phyloP scores from a whole-genome alignment of 1,284 basidiomycete species.

The Fomitopsis betulina region DNA sequence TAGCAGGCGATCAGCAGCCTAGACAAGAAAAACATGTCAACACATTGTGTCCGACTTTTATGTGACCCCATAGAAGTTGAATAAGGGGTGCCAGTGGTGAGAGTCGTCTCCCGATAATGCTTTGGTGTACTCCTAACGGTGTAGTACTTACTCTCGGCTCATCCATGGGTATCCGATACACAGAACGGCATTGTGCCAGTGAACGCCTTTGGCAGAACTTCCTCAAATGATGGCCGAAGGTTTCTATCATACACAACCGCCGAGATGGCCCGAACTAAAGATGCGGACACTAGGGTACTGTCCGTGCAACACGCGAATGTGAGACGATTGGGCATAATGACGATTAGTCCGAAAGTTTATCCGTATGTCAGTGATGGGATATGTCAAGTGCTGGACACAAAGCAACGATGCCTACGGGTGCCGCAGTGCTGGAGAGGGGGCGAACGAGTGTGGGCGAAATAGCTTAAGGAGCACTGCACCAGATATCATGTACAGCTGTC shows the following conservation, averaged over 20 bases:
- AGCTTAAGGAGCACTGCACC: constrained; percentile 1
- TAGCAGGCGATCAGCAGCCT: too few species aligned
- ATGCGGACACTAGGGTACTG: constrained; percentile 4
- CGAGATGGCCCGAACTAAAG: not conserved
- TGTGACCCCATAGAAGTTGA: too few species aligned
- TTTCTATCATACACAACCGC: constrained; percentile 9
- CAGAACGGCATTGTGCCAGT: too few species aligned
- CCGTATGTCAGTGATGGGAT: constrained; percentile 1
- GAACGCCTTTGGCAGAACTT: not conserved
- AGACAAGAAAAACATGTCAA: too few species aligned
- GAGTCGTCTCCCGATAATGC: too few species aligned
- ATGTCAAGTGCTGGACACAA: not conserved
- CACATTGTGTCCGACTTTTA: too few species aligned
- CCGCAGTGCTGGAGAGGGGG: not conserved
- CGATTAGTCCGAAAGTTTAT: constrained; percentile 5
- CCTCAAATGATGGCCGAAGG: not conserved
- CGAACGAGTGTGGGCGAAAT: constrained; percentile 7
- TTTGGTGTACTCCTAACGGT: too few species aligned
- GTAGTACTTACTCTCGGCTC: too few species aligned
- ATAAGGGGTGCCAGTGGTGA: too few species aligned
- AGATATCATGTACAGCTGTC: not conserved
- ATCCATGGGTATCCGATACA: too few species aligned
- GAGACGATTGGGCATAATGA: constrained; percentile 2
- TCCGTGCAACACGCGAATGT: constrained; percentile 5
- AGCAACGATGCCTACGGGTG: constrained; percentile 3